These are phyloP conservation scores for Pythium rishiriense DNA, from an alignment of 352 stramenopile species.

Conservation along the genomic window DNA sequence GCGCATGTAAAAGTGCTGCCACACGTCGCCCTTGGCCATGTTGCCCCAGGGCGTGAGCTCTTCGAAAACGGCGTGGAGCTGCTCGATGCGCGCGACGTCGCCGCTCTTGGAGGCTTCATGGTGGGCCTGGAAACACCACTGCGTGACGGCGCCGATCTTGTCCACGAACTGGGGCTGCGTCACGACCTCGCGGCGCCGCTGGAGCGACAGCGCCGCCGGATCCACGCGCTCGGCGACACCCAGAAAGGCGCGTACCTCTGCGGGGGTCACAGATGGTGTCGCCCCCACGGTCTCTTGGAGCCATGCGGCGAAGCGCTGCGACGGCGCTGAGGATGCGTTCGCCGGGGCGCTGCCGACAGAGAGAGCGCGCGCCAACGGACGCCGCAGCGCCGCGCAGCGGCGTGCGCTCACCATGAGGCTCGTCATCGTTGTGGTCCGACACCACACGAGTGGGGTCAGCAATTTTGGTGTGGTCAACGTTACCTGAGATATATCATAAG, in stretches of 20 bases:
- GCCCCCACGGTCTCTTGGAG: neutral
- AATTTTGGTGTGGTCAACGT: too few relatives aligned
- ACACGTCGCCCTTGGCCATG: conserved; percentile 41
- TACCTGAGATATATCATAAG: too few relatives aligned
- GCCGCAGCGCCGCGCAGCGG: neutral
- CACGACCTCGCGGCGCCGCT: neutral
- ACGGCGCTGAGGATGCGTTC: neutral
- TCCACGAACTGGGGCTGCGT: conserved; percentile 2
- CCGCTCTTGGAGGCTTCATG: neutral
- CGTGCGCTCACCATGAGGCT: neutral
- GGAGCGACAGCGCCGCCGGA: neutral
- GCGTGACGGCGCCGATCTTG: conserved; percentile 16
- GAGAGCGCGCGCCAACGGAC: neutral
- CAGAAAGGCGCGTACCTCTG: neutral
- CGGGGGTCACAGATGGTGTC: neutral
- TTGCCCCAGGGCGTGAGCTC: conserved; percentile 53
- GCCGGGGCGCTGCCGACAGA: too few relatives aligned
- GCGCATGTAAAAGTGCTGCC: conserved; percentile 60
- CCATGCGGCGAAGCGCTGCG: conserved; percentile 1
- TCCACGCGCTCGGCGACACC: neutral
- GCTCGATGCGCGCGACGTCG: neutral
- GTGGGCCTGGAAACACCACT: conserved; percentile 13
- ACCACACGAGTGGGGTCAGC: too few relatives aligned
- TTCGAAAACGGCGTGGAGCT: conserved; percentile 2
- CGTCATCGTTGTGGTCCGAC: neutral